Percentiles rank a stretch among this genome's conserved stretches.
Conservation (phyloP, 495 filamentous ascomycete genomes). For the Aspergillus sclerotiicarbonarius region DNA sequence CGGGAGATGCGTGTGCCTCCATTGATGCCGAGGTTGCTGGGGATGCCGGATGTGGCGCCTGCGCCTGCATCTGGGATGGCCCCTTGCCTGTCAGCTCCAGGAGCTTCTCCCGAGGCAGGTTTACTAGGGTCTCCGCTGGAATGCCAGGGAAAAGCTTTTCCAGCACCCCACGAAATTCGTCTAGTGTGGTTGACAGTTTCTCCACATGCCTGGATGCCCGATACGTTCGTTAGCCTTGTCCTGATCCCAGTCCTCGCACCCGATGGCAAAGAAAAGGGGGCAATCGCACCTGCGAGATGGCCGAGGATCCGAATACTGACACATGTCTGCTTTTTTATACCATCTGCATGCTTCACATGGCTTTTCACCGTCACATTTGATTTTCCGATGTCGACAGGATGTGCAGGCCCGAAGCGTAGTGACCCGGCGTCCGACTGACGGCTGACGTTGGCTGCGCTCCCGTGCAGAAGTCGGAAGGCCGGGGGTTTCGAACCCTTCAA, state of each 20-base stretch:
- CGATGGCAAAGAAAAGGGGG: background rate
- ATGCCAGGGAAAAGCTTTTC: conserved; percentile 38
- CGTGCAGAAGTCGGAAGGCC: conserved; percentile 24
- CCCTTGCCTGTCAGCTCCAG: conserved; percentile 37
- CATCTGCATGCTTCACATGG: conserved; percentile 48
- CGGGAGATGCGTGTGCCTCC: conserved; percentile 42
- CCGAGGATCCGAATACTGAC: conserved; percentile 43
- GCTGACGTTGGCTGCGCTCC: conserved; percentile 33
- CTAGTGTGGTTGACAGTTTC: conserved; percentile 39
- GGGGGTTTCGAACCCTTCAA: conserved; percentile 42
- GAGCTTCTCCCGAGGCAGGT: conserved; percentile 49
- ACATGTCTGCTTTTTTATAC: conserved; percentile 46
- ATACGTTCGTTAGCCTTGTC: background rate
- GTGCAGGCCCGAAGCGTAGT: conserved; percentile 46
- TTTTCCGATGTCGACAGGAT: conserved; percentile 48
- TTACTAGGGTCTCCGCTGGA: conserved; percentile 37
- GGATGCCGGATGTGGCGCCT: conserved; percentile 33
- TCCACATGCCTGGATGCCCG: conserved; percentile 35
- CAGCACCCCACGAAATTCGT: conserved; percentile 38
- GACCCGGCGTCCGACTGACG: conserved; percentile 37
- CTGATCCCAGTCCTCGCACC: background rate
- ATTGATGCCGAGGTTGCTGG: conserved; percentile 37
- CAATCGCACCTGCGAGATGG: conserved; percentile 37
- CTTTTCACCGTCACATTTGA: conserved; percentile 48
- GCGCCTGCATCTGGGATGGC: conserved; percentile 12